phyloP scores from a whole-genome alignment of 2,329 filamentous ascomycete species.

The Apiospora phragmitis region DNA sequence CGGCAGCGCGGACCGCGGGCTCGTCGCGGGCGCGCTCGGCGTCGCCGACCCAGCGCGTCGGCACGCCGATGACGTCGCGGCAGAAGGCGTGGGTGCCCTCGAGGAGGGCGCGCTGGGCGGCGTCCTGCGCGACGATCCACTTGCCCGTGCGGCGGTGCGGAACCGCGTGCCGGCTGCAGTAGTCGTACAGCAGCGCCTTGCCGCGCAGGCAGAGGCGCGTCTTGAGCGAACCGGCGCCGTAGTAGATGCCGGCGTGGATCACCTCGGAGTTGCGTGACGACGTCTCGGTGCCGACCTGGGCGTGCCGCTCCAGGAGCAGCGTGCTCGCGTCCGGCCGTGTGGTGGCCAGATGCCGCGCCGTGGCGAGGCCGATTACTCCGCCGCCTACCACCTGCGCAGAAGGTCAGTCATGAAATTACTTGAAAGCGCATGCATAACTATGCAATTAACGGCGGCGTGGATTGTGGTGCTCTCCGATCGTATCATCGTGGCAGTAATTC shows the following conservation, averaged over 20 bases:
- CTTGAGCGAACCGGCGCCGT: conserved; percentile 75
- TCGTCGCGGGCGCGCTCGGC: conserved; percentile 66
- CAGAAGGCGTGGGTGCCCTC: conserved; percentile 51
- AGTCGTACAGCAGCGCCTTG: conserved; percentile 72
- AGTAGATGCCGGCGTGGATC: conserved; percentile 94
- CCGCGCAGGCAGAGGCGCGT: conserved; percentile 80
- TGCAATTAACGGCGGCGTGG: background rate
- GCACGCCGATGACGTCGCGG: conserved; percentile 50
- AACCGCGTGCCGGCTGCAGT: conserved; percentile 69
- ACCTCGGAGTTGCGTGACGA: conserved; percentile 93
- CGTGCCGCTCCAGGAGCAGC: conserved; percentile 79
- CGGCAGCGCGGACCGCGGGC: conserved; percentile 71
- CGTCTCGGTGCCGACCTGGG: conserved; percentile 77
- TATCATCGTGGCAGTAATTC: background rate
- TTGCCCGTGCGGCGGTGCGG: conserved; percentile 78
- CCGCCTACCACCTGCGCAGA: conserved; percentile 54
- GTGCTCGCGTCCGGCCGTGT: conserved; percentile 60
- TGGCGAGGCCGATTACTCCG: conserved; percentile 75
- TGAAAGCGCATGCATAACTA: background rate
- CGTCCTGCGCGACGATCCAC: conserved; percentile 90
- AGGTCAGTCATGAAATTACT: background rate
- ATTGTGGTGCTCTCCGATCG: background rate
- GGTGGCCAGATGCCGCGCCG: conserved; percentile 72
- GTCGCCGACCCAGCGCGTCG: conserved; percentile 67
- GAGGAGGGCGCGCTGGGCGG: conserved; percentile 64